Conservation (phyloP, 169 alveolate species). For the Cryptosporidium sp. region DNA sequence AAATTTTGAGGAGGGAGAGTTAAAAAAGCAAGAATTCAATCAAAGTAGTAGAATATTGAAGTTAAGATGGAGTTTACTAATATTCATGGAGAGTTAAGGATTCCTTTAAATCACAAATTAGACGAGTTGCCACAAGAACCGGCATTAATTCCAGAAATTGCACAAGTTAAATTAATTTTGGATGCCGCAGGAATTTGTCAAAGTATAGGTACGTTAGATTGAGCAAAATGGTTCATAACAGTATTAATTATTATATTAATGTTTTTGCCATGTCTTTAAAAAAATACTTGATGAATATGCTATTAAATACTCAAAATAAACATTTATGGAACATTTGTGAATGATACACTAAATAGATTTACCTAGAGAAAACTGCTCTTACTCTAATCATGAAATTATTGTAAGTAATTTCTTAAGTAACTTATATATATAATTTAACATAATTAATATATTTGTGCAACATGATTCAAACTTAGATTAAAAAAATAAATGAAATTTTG, state of each 20-base stretch:
- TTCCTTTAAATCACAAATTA: not conserved
- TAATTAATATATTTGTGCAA: not conserved
- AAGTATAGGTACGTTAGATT: constrained; percentile 38
- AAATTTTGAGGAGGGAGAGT: not conserved
- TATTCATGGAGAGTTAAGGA: not conserved
- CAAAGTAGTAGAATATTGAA: not conserved
- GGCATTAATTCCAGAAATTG: not conserved
- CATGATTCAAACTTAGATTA: not conserved
- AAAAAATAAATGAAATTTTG: not conserved
- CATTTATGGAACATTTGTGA: not conserved
- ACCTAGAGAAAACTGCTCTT: constrained; percentile 2
- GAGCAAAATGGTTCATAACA: not conserved
- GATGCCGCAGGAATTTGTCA: constrained; percentile 39
- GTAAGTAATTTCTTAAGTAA: constrained; percentile 16
- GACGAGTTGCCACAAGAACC: not conserved
- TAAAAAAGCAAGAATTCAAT: not conserved
- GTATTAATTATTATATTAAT: no score
- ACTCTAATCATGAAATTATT: constrained; percentile 10
- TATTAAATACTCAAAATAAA: not conserved
- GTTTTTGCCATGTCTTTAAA: no score
- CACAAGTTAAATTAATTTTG: constrained; percentile 3
- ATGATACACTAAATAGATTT: constrained; percentile 8
- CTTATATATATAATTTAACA: not conserved
- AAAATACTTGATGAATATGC: not conserved
- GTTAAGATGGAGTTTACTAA: constrained; percentile 26